These are phyloP conservation scores for Dryadomyces quercivorus DNA, from an alignment of 2,329 filamentous ascomycete genomes.

Conservation along the genomic window DNA sequence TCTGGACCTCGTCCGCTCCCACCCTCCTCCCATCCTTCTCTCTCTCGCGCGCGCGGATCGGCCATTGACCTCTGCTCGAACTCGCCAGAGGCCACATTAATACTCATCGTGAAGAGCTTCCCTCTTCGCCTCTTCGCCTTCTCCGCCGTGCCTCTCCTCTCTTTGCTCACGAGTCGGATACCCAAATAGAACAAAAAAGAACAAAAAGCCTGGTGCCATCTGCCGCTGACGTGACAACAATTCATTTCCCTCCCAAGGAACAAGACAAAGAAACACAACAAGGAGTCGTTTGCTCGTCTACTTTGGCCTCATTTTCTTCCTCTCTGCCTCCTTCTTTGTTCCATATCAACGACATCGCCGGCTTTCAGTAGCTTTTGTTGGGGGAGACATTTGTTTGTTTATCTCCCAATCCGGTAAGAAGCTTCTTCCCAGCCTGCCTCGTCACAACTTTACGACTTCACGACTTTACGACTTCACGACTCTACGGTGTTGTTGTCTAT, in stretches of 20 bases:
- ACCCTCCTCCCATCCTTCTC: not conserved
- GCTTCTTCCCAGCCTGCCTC: constrained; percentile 3
- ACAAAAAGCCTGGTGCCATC: not conserved
- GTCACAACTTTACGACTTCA: too few relatives aligned
- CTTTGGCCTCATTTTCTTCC: not conserved
- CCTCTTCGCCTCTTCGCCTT: not conserved
- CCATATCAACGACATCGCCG: not conserved
- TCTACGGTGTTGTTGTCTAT: too few relatives aligned
- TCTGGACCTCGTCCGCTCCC: constrained; percentile 1
- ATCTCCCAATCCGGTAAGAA: constrained; percentile 68
- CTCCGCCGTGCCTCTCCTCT: too few relatives aligned
- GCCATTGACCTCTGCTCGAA: not conserved
- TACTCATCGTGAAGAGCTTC: not conserved
- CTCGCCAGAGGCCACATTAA: not conserved
- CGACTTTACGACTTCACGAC: too few relatives aligned
- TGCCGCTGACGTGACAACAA: not conserved
- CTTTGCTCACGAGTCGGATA: not conserved
- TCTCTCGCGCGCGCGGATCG: not conserved
- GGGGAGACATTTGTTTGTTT: constrained; percentile 98
- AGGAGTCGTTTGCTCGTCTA: too few relatives aligned
- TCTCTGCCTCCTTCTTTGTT: not conserved
- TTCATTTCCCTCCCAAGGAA: not conserved
- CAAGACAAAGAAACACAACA: not conserved
- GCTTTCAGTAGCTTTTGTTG: constrained; percentile 20
- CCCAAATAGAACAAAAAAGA: not conserved